A percentile compares a stretch with the other conserved stretches of the same genome.
Evolutionary conservation across 257 asterid genomes (phyloP).

Genomic region (Thymus quinquecostatus): DNA sequence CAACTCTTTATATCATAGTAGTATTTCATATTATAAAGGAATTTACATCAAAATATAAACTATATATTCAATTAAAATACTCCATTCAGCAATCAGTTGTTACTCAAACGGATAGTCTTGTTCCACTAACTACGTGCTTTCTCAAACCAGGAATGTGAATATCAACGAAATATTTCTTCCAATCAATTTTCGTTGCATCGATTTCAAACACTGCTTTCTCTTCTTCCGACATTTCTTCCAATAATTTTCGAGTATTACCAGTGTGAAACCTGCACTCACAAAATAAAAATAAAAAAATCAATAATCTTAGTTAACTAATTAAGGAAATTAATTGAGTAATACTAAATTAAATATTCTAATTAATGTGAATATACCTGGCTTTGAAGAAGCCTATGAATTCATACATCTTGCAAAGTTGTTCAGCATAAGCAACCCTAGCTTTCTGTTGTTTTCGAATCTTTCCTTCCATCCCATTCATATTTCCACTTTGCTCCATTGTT

Average conservation of each 20-base stretch:
- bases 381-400: constrained; percentile 36
- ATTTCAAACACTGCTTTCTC: constrained; percentile 32
- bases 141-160: constrained; percentile 41
- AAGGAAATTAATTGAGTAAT: too few species aligned
- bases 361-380: constrained; percentile 31
- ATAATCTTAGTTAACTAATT: too few species aligned
- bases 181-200: constrained; percentile 38
- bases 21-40: too few species aligned
- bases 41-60: too few species aligned
- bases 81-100: too few species aligned
- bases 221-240: constrained; percentile 44
- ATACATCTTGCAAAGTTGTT: constrained; percentile 37
- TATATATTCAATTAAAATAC: too few species aligned
- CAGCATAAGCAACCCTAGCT: constrained; percentile 39
- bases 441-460: constrained; percentile 3
- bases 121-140: constrained; percentile 22
- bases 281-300: too few species aligned
- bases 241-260: constrained; percentile 32
- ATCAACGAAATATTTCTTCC: constrained; percentile 39
- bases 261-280: constrained; percentile 32
- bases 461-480: neutral
- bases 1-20: too few species aligned
- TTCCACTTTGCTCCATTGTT: neutral
- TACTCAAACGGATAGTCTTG: neutral
- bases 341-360: neutral